Conservation (phyloP, 768 basidiomycete species). For the Tephrocybe sp. region DNA sequence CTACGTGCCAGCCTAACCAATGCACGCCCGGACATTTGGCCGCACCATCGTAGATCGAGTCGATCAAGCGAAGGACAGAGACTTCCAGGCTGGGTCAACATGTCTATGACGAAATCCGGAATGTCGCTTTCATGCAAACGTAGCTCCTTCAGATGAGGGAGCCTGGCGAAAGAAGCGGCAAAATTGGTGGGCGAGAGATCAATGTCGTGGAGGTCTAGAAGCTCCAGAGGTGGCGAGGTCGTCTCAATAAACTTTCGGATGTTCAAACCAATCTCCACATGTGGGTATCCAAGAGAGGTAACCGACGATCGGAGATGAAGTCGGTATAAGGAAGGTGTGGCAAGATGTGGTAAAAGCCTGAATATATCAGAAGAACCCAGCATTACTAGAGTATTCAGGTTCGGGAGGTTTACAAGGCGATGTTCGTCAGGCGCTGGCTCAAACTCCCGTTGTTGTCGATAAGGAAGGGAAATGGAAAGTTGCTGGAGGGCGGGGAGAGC, state of each 20-base stretch:
- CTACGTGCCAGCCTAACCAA: conserved; percentile 50
- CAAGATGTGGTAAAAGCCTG: conserved; percentile 28
- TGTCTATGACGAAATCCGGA: conserved; percentile 40
- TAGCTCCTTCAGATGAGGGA: conserved; percentile 45
- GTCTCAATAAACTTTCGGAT: conserved; percentile 19
- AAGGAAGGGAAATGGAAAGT: conserved; percentile 39
- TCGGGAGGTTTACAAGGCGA: conserved; percentile 21
- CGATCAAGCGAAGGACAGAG: conserved; percentile 46
- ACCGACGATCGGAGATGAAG: conserved; percentile 42
- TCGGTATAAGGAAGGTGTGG: conserved; percentile 31
- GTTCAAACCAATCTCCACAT: conserved; percentile 29
- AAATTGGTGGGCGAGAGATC: conserved; percentile 25
- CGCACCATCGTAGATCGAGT: conserved; percentile 62
- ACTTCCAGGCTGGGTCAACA: conserved; percentile 36
- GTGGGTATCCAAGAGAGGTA: conserved; percentile 29
- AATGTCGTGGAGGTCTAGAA: conserved; percentile 25
- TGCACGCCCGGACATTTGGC: conserved; percentile 48
- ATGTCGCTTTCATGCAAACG: conserved; percentile 61
- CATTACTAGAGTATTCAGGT: conserved; percentile 27
- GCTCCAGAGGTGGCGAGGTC: conserved; percentile 29
- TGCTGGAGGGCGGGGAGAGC: conserved; percentile 38
- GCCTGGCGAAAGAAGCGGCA: conserved; percentile 21
- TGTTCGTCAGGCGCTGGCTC: conserved; percentile 16
- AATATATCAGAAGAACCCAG: conserved; percentile 29
- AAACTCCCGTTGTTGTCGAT: conserved; percentile 28